These are phyloP conservation scores for Cocos nucifera DNA, from an alignment of 176 grass and related monocot species.

Conservation along the genomic window DNA sequence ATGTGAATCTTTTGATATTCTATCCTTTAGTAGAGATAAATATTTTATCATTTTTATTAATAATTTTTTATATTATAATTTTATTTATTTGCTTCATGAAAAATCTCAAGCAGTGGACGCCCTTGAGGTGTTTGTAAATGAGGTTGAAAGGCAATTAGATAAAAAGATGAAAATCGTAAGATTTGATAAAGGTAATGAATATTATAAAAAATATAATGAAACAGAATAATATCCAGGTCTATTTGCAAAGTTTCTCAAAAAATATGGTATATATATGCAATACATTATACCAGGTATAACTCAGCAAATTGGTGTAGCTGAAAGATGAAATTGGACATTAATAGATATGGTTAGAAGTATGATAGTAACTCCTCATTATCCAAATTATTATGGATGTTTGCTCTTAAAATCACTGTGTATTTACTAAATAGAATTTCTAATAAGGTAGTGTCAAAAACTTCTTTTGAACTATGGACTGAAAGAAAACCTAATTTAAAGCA, in stretches of 20 bases:
- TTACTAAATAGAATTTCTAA: background rate
- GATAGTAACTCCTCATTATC: background rate
- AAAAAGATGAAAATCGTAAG: background rate
- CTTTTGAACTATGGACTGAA: background rate
- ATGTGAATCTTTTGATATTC: too few species aligned
- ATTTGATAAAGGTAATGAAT: background rate
- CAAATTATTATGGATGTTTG: background rate
- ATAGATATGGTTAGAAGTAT: too few species aligned
- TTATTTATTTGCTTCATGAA: background rate
- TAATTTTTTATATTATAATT: background rate
- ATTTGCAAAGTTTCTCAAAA: background rate
- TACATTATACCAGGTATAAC: background rate
- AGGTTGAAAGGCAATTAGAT: background rate
- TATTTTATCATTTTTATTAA: background rate
- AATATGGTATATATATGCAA: background rate
- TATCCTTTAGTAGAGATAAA: too few species aligned
- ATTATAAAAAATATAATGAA: too few species aligned
- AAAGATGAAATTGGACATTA: background rate
- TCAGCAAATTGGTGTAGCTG: background rate
- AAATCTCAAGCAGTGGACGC: background rate
- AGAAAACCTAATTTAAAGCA: too few species aligned
- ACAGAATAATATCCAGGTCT: too few species aligned
- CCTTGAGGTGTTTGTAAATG: background rate
- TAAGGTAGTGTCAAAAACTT: background rate
- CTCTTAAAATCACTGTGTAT: background rate